A percentile compares a stretch with the other conserved stretches of the same genome.
Evolutionary conservation across 306 rosid species (phyloP).

Genomic region (Casuarina glauca): DNA sequence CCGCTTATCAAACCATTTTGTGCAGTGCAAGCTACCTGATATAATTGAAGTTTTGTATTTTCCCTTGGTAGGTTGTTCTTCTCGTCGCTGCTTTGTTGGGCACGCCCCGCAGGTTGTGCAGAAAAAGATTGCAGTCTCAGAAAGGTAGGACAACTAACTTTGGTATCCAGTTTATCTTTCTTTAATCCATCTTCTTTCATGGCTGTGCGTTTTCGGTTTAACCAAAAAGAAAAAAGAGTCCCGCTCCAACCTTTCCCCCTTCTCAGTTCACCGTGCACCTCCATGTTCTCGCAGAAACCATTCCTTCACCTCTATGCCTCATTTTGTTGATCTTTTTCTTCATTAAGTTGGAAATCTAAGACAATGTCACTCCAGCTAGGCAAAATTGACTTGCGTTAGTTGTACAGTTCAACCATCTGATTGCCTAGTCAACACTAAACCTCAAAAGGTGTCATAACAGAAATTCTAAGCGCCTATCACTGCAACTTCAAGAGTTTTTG

Average conservation of each 20-base stretch:
- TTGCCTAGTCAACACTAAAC: background rate
- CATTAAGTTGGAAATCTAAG: background rate
- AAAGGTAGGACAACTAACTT: slow-evolving; percentile 21
- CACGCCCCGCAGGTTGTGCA: slow-evolving; percentile 41
- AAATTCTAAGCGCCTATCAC: no score
- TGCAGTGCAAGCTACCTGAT: slow-evolving; percentile 28
- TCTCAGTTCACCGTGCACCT: background rate
- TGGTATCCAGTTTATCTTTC: background rate
- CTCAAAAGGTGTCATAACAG: background rate
- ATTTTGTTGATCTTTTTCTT: background rate
- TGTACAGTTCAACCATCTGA: background rate
- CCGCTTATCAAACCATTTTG: slow-evolving; percentile 17
- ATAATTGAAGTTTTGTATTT: slow-evolving; percentile 29
- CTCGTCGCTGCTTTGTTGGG: slow-evolving; percentile 49
- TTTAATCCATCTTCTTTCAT: background rate
- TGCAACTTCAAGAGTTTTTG: background rate
- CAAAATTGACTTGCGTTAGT: background rate
- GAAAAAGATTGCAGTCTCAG: slow-evolving; percentile 19
- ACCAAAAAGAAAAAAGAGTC: background rate
- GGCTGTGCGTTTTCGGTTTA: background rate
- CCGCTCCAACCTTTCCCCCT: background rate
- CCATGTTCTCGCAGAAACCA: background rate
- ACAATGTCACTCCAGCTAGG: background rate
- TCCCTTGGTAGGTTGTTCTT: slow-evolving; percentile 44
- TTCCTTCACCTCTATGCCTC: background rate